These are phyloP conservation scores for Dactylellina drechsleri DNA, from an alignment of 2,329 filamentous ascomycete genomes.

Conservation along the genomic window DNA sequence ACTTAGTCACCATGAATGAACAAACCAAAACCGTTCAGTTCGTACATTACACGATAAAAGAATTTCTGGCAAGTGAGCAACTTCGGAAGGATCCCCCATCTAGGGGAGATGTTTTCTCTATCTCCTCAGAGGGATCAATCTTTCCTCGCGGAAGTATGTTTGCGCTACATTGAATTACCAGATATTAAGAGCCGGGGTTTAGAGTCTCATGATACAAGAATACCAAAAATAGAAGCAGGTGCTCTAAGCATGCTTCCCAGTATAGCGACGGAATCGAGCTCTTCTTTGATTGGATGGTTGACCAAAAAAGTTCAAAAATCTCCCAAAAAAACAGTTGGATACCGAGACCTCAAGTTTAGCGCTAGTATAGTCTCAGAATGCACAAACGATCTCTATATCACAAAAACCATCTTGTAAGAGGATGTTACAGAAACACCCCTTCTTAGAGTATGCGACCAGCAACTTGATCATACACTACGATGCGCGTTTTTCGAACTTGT, in stretches of 20 bases:
- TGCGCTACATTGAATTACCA: background rate
- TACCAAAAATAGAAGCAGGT: background rate
- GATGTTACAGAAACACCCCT: background rate
- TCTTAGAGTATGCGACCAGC: background rate
- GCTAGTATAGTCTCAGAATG: background rate
- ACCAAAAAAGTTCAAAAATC: background rate
- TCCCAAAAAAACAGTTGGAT: background rate
- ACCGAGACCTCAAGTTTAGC: background rate
- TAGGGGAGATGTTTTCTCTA: background rate
- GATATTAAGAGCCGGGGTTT: background rate
- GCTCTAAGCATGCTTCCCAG: background rate
- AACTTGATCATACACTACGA: background rate
- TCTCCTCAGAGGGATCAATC: background rate
- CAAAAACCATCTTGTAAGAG: background rate
- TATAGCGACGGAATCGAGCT: background rate
- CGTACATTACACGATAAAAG: slow-evolving; percentile 32
- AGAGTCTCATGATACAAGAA: background rate
- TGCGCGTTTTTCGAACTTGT: no score
- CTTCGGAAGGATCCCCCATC: background rate
- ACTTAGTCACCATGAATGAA: slow-evolving; percentile 19
- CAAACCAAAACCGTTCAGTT: slow-evolving; percentile 10
- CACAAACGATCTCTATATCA: background rate
- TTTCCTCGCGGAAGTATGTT: background rate
- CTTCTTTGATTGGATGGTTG: background rate
- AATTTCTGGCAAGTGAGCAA: slow-evolving; percentile 12